Conservation (phyloP, 2,329 filamentous ascomycete genomes). For the Penicillium polonicum region DNA sequence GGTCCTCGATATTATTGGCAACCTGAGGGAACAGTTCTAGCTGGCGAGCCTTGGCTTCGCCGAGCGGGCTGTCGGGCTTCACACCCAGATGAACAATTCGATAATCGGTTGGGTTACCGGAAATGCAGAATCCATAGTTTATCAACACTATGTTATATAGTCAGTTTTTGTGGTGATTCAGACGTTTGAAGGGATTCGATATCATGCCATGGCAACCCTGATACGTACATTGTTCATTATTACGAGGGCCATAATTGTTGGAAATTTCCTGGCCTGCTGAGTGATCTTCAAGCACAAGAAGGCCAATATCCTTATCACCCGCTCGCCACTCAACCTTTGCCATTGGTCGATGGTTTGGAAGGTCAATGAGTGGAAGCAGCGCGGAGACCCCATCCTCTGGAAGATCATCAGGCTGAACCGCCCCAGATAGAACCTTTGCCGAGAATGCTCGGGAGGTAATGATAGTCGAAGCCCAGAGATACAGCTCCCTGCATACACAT, state of each 20-base stretch:
- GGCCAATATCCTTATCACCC: constrained; percentile 37
- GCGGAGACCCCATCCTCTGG: constrained; percentile 63
- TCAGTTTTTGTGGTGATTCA: constrained; percentile 6
- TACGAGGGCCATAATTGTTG: constrained; percentile 75
- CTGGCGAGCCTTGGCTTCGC: constrained; percentile 36
- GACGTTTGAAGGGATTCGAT: too few relatives aligned
- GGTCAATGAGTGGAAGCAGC: constrained; percentile 68
- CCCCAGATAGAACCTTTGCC: constrained; percentile 42
- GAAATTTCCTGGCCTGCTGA: constrained; percentile 55
- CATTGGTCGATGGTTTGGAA: constrained; percentile 68
- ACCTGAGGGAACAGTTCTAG: constrained; percentile 35
- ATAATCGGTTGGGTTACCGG: constrained; percentile 46
- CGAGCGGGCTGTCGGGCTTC: constrained; percentile 41
- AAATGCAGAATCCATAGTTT: constrained; percentile 49
- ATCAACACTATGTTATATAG: constrained; percentile 38
- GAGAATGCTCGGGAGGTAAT: constrained; percentile 47
- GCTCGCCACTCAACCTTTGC: constrained; percentile 60
- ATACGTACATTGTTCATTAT: constrained; percentile 62
- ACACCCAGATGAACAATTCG: constrained; percentile 42
- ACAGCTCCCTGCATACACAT: constrained; percentile 40
- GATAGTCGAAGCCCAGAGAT: constrained; percentile 48
- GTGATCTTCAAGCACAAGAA: constrained; percentile 44
- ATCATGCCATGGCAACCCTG: not conserved
- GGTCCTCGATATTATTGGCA: constrained; percentile 32
- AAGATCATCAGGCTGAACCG: constrained; percentile 39